Base-by-base conservation (phyloP, 768 basidiomycete species). In the Tulasnella sp. region DNA sequence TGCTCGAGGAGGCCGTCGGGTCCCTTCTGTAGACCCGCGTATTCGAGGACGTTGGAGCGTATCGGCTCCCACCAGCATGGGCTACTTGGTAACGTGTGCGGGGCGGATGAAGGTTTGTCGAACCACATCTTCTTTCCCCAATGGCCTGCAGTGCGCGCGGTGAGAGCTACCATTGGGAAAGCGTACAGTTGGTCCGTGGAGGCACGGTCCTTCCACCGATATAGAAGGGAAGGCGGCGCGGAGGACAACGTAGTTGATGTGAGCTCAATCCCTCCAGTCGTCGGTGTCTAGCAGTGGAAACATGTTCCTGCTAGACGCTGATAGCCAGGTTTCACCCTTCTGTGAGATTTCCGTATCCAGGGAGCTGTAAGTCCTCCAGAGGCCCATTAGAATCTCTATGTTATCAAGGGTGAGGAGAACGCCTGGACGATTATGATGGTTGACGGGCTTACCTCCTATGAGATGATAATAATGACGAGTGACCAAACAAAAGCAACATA, bases 401-500 rank as follows among this genome's bases (percentile, higher is more conserved):
- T 49, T 6, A 25, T 6, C n/a, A n/a, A 17, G 41, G 6, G 41
- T 43, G 41, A 6, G 17, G n/a, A 25, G 41, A n/a, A n/a, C 9
- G n/a, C 6, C n/a, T 17, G 6, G 7, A 6, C 6, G 41, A 43
- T 17, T 49, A n/a, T 29, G 17, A 31, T 9, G 23, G 11, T 25
- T 49, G 48, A n/a, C n/a, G n/a, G n/a, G 23, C 48, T 25, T 7
- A 49, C 48, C 48, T 19, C 91, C 91, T 31, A 84, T 80, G 80
- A 86, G 91, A 65, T 96, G 91, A 67, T 91, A 94, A 67, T 93
- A 94, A 69, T 94, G 91, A 0, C 83, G 85, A 55, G 94, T 77
- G 70, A 81, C 29, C n/a, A 27, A 23, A 17, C n/a, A n/a, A n/a
- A n/a, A n/a, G n/a, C 67, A 8, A 68, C 66, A 49, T 9, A 6